Evolutionary conservation across 2,329 filamentous ascomycete genomes (phyloP), one percentile per base, ranked within the genome.

Genomic region (Colletotrichum sojae): DNA sequence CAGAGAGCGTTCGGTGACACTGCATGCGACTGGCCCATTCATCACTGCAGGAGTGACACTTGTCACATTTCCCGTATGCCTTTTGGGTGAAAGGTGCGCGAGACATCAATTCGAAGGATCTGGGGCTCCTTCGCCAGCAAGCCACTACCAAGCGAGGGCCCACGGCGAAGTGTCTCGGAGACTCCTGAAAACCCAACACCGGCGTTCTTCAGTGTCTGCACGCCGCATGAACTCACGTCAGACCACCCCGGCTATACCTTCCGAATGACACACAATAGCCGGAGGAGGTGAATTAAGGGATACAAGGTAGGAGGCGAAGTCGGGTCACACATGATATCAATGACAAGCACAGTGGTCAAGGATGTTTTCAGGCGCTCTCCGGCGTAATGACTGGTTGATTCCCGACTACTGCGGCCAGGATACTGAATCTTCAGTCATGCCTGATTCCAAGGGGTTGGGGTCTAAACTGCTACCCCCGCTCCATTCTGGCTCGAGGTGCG

Each of bases 171-270:
- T 54, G 49, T 62, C 59, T 62, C 49, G 49, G 59, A 46, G 39
- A 36, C 51, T 62, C 49, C 59, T 54, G 25, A 6, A 15, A 8
- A 36, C 8, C n/a, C 20, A 18, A 25, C 20, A 16, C 15, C 5
- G 45, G 25, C 39, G 25, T 62, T 62, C 59, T 62, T 62, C 36
- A 52, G 22, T 22, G 27, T n/a, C 49, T 25, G 31, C 31, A 36
- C n/a, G 18, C 16, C 18, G 12, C n/a, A 48, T 20, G 18, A 18
- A 18, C 18, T 8, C 18, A 18, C 45, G 22, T 18, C 3, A 22
- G 16, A 20, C 9, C 16, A 43, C 2, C 31, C 10, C 31, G 31
- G 31, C 31, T 36, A 36, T 36, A 8, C 2, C 10, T 36, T 8
- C 31, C 8, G 31, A 36, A 2, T 2, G 10, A 8, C 10, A 36